Conservation (phyloP, 306 rosid genomes). For the Pueraria montana region DNA sequence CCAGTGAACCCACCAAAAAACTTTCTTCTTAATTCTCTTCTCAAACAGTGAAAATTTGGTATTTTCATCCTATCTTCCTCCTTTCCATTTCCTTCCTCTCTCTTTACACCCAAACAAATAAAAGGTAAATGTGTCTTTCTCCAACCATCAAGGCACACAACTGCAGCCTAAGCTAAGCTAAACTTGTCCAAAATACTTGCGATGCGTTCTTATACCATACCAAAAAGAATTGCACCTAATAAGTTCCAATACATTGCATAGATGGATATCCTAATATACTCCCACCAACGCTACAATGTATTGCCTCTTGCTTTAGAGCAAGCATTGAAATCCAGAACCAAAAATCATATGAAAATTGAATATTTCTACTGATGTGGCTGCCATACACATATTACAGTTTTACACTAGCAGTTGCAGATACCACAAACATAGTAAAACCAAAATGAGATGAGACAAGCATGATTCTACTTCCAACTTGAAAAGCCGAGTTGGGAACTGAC, state of each 20-base stretch:
- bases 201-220: too few species aligned
- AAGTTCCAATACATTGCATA: background rate
- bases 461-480: too few species aligned
- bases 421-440: too few species aligned
- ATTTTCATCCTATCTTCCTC: background rate
- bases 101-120: background rate
- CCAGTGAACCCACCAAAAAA: background rate
- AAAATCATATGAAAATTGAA: too few species aligned
- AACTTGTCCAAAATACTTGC: too few species aligned
- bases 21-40: background rate
- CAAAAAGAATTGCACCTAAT: too few species aligned
- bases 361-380: too few species aligned
- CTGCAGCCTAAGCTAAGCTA: background rate
- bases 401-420: too few species aligned
- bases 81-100: constrained; percentile 3
- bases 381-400: too few species aligned
- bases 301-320: constrained; percentile 6
- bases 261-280: background rate
- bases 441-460: too few species aligned
- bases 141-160: constrained; percentile 15
- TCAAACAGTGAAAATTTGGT: background rate
- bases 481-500: too few species aligned
- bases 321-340: background rate
- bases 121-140: background rate
- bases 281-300: background rate